Base-by-base conservation (phyloP, 1,284 basidiomycete species). In the Rhodotorula sp. region DNA sequence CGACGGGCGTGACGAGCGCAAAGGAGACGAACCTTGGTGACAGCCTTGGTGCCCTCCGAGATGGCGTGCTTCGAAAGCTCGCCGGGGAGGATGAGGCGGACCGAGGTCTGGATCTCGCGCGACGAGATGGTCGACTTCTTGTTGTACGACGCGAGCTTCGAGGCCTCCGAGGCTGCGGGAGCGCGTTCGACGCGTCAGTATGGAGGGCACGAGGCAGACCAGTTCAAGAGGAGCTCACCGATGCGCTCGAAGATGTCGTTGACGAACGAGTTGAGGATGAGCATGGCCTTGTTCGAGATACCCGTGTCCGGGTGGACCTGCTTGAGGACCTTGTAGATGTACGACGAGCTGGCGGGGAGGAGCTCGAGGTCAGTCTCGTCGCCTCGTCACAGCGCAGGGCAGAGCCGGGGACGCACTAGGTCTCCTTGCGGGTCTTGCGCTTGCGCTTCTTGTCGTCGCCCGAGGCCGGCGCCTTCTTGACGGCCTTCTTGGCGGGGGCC, bases 201-300 rank as follows among this genome's bases (percentile, higher is more conserved):
- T 8, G 12, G 23, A 50, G 13, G 21, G 21, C 23, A 16, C 7
- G 0, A 8, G 54, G 13, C 10, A 12, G 27, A 34, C 2, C 34
- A 34, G 34, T 5, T 34, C 3, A 5, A 34, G 34, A 2, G 2
- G 13, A 7, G 42, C 66, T 4, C 34, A 67, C 66, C 77, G 72
- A 84, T 81, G 71, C 82, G 79, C 80, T 84, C 83, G 70, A 84
- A 84, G 78, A 84, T 82, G 78, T 84, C 83, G 77, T 82, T 81
- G 74, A 84, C 82, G 74, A 83, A 84, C 66, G 77, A 78, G 77
- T 66, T 75, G 46, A 81, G 75, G 71, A 80, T 83, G 72, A 91
- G 89, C 93, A 97, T 97, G 56, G 93, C 93, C 86, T 96, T 97
- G 89, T 95, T 96, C 72, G 91, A 90, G 83, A 96, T 96, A 88